phyloP scores from a whole-genome alignment of 345 rosid genomes.

The Hirschfeldia incana region DNA sequence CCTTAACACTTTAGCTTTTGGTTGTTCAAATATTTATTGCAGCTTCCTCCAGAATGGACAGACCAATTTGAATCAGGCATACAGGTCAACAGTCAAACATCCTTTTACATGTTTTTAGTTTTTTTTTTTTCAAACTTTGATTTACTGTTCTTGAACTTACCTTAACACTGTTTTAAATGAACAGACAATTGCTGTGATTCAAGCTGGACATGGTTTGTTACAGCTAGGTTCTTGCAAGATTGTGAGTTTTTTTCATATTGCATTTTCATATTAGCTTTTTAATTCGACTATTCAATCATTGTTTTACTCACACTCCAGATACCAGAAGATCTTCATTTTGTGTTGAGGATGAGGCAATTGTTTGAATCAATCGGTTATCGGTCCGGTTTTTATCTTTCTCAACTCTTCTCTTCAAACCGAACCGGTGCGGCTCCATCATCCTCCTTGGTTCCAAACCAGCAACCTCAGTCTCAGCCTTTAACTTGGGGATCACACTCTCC shows the following conservation, averaged over 20 bases:
- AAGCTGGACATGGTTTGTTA: slow-evolving; percentile 97
- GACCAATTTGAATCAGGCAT: slow-evolving; percentile 99
- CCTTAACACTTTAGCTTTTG: slow-evolving; percentile 27
- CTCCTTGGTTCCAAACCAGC: slow-evolving; percentile 52
- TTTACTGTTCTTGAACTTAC: slow-evolving; percentile 25
- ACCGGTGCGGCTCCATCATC: slow-evolving; percentile 49
- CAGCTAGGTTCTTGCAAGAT: slow-evolving; percentile 96
- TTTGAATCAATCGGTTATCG: slow-evolving; percentile 93
- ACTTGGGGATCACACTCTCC: slow-evolving; percentile 71
- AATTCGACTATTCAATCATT: background rate
- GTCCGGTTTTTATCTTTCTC: slow-evolving; percentile 91
- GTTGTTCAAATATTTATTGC: slow-evolving; percentile 46
- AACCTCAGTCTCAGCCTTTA: slow-evolving; percentile 54
- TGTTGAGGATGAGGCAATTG: slow-evolving; percentile 90
- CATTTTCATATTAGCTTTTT: background rate
- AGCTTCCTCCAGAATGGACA: slow-evolving; percentile 98
- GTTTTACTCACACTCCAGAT: slow-evolving; percentile 46
- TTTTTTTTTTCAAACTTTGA: background rate
- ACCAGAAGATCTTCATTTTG: slow-evolving; percentile 97
- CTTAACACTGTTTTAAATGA: slow-evolving; percentile 17
- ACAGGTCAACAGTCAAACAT: slow-evolving; percentile 59
- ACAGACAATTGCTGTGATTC: slow-evolving; percentile 98
- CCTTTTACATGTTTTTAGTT: background rate
- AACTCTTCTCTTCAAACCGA: slow-evolving; percentile 75
- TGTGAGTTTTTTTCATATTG: slow-evolving; percentile 50